Base-by-base conservation (phyloP, 164 flowering plant species). In the Stephania japonica region DNA sequence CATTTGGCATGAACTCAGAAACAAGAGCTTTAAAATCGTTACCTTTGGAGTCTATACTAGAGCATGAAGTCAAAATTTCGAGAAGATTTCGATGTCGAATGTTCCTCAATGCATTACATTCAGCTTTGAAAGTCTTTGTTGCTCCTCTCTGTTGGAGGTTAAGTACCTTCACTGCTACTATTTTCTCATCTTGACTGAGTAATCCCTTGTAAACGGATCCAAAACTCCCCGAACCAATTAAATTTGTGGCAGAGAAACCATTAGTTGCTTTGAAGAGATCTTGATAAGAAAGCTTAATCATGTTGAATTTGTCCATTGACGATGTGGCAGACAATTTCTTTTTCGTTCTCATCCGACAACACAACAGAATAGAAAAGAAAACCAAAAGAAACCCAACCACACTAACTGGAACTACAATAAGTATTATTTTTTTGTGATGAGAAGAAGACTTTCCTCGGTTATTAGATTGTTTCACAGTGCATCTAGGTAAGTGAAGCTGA, bases 1-100 rank as follows among this genome's bases (percentile, higher is more conserved):
- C 78, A 56, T 71, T 71, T 18, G 78, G 56, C 78, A 76, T 66
- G 25, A 42, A 76, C 69, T 76, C 74, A 18, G 63, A 70, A 19
- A 75, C 73, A 44, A 44, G 50, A 44, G 10, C 50, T 6, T 13
- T 44, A 44, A 44, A 44, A 44, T 14, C 75, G 16, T 72, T 67
- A 24, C 78, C 75, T 23, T 68, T 23, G 21, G 42, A 68, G 53
- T 76, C 75, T 0, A 76, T 41, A 43, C 75, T 72, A 18, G 75
- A 67, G 59, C 75, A 72, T 3, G 78, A 56, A 19, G 68, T 68
- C 11, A 76, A 4, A 63, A 76, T 27, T 67, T 71, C 72, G n/a
- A 72, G 43, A 24, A 76, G 72, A 68, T 76, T 72, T 44, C 78
- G 65, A 32, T 70, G 73, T 4, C 73, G 63, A 64, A 75, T 70